A percentile compares a stretch with the other conserved stretches of the same genome.
phyloP scores from a whole-genome alignment of 1,284 basidiomycete genomes.

The Cutaneotrichosporon cyanovorans region DNA sequence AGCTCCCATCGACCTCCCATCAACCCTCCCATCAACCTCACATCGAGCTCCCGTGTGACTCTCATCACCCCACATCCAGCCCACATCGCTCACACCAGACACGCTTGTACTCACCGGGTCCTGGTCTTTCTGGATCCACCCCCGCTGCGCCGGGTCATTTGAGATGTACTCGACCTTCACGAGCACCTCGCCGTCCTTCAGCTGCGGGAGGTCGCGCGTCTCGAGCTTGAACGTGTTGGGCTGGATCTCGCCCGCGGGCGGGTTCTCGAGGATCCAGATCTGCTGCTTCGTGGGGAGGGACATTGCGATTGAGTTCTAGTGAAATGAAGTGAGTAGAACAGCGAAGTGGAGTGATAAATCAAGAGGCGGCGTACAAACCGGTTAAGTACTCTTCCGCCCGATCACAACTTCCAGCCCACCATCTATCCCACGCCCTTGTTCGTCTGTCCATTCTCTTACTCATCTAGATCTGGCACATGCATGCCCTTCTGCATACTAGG shows the following conservation, averaged over 20 bases:
- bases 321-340: neutral
- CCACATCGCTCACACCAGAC: too few relatives aligned
- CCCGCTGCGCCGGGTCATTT: constrained; percentile 38
- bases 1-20: too few relatives aligned
- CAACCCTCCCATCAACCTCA: too few relatives aligned
- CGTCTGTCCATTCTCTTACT: too few relatives aligned
- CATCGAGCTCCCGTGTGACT: too few relatives aligned
- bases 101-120: constrained; percentile 9
- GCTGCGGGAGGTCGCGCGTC: constrained; percentile 19
- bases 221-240: constrained; percentile 25
- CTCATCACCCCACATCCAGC: too few relatives aligned
- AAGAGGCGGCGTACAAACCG: neutral
- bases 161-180: constrained; percentile 27
- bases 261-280: constrained; percentile 26
- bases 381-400: too few relatives aligned
- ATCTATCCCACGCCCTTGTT: too few relatives aligned
- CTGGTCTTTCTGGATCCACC: constrained; percentile 27
- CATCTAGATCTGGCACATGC: too few relatives aligned
- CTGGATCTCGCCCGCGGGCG: constrained; percentile 21
- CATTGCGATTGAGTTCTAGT: constrained; percentile 2
- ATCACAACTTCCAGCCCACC: too few relatives aligned
- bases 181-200: constrained; percentile 32
- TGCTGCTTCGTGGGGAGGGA: constrained; percentile 18
- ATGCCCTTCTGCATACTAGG: too few relatives aligned
- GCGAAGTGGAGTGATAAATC: neutral